Evolutionary conservation across 2,329 filamentous ascomycete species (phyloP).

Genomic region (Penicillium sclerotigenum): DNA sequence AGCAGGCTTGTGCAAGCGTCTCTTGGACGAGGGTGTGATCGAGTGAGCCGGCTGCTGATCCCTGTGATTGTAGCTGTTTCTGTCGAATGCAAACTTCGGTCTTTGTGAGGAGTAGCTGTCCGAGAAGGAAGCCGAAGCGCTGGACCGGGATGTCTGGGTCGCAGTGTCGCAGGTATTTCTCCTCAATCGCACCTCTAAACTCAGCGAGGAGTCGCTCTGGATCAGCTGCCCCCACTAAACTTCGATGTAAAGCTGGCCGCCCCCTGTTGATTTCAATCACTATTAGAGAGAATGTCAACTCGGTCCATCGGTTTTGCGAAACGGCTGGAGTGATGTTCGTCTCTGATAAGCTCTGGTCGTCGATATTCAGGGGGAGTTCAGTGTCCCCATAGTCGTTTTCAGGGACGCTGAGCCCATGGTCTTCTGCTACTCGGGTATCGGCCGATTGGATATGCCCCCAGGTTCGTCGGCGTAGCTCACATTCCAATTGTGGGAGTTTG

Average conservation of each 20-base stretch:
- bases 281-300: slow-evolving; percentile 57
- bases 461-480: slow-evolving; percentile 53
- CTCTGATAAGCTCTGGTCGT: slow-evolving; percentile 53
- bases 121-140: slow-evolving; percentile 32
- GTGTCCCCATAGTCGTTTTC: slow-evolving; percentile 47
- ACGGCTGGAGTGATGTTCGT: slow-evolving; percentile 49
- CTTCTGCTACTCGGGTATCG: slow-evolving; percentile 52
- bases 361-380: slow-evolving; percentile 44
- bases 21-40: slow-evolving; percentile 28
- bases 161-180: slow-evolving; percentile 50
- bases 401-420: slow-evolving; percentile 54
- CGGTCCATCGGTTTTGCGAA: slow-evolving; percentile 53
- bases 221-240: background rate
- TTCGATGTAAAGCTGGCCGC: slow-evolving; percentile 11
- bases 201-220: slow-evolving; percentile 41
- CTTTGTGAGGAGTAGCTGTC: slow-evolving; percentile 34
- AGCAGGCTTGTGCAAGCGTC: slow-evolving; percentile 35
- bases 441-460: slow-evolving; percentile 53
- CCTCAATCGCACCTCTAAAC: slow-evolving; percentile 47
- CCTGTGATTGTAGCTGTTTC: slow-evolving; percentile 17
- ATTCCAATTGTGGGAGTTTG: slow-evolving; percentile 50
- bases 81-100: slow-evolving; percentile 36
- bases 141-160: slow-evolving; percentile 53
- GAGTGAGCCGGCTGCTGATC: slow-evolving; percentile 7
- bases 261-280: slow-evolving; percentile 52